Conservation (phyloP, 108 stramenopile genomes). For the Nannochloropsis gaditana region DNA sequence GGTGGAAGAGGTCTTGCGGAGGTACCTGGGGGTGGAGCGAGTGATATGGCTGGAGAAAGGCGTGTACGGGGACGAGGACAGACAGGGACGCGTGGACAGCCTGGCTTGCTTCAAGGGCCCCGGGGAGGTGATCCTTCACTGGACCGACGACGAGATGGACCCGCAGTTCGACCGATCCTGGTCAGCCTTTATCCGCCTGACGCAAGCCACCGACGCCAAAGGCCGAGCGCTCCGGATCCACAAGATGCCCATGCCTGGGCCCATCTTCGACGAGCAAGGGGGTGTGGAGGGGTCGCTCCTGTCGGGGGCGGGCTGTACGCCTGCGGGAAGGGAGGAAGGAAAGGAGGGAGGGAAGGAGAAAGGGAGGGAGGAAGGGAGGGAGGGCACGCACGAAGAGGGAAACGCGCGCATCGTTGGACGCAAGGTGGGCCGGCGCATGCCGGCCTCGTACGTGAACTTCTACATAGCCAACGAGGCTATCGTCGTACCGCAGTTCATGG, state of each 20-base stretch:
- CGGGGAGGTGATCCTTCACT: slow-evolving; percentile 56
- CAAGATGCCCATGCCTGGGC: background rate
- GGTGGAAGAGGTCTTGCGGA: slow-evolving; percentile 54
- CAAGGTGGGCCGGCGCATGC: slow-evolving; percentile 54
- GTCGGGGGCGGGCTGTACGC: slow-evolving; percentile 44
- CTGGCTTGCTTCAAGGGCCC: slow-evolving; percentile 62
- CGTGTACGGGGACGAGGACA: slow-evolving; percentile 61
- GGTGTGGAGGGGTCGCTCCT: slow-evolving; percentile 37
- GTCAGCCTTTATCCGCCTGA: slow-evolving; percentile 52
- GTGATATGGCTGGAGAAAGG: slow-evolving; percentile 67
- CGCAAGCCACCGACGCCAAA: slow-evolving; percentile 54
- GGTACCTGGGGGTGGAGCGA: slow-evolving; percentile 53
- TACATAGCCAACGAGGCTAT: slow-evolving; percentile 66
- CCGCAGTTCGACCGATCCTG: slow-evolving; percentile 58
- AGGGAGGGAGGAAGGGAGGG: background rate
- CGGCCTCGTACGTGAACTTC: slow-evolving; percentile 70
- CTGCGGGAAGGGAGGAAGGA: too few relatives aligned
- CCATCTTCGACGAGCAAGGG: background rate
- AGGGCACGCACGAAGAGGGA: slow-evolving; percentile 18
- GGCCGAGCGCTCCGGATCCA: slow-evolving; percentile 27
- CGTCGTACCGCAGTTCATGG: slow-evolving; percentile 62
- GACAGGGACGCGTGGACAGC: slow-evolving; percentile 72
- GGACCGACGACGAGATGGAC: slow-evolving; percentile 32
- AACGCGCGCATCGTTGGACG: slow-evolving; percentile 22
- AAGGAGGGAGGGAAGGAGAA: slow-evolving; percentile 35